phyloP scores from a whole-genome alignment of 805 yeast species.

The Yamadazyma insecticola region DNA sequence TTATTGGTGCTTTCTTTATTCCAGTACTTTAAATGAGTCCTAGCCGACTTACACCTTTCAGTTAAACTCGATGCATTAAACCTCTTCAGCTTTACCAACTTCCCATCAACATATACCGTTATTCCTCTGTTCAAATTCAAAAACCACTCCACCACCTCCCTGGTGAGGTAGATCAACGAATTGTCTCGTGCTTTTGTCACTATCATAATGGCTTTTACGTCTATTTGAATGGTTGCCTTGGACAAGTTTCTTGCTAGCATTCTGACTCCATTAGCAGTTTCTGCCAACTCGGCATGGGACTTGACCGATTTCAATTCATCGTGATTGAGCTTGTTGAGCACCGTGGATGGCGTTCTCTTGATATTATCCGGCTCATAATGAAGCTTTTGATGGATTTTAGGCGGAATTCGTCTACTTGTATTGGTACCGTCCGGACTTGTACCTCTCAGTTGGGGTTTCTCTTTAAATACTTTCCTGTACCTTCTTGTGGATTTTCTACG shows the following conservation, averaged over 20 bases:
- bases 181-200: conserved; percentile 90
- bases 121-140: conserved; percentile 35
- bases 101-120: conserved; percentile 68
- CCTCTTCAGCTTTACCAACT: conserved; percentile 54
- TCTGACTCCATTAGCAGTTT: conserved; percentile 78
- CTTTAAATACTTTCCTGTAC: no score
- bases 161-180: conserved; percentile 66
- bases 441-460: no score
- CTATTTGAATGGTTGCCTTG: conserved; percentile 66
- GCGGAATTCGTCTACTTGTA: conserved; percentile 13
- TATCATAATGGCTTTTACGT: conserved; percentile 66
- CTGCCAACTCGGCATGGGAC: conserved; percentile 72
- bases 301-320: conserved; percentile 51
- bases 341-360: conserved; percentile 16
- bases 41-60: conserved; percentile 43
- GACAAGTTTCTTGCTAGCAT: conserved; percentile 67
- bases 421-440: conserved; percentile 11
- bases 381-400: conserved; percentile 28
- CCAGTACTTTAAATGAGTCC: conserved; percentile 62
- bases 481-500: no score
- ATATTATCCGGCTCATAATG: conserved; percentile 17
- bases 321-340: conserved; percentile 22
- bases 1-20: conserved; percentile 47
- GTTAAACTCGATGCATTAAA: conserved; percentile 57
- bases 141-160: conserved; percentile 79